A percentile compares a stretch with the other conserved stretches of the same genome.
Conservation (phyloP, 305 asterid genomes). For the Fraxinus albicans region DNA sequence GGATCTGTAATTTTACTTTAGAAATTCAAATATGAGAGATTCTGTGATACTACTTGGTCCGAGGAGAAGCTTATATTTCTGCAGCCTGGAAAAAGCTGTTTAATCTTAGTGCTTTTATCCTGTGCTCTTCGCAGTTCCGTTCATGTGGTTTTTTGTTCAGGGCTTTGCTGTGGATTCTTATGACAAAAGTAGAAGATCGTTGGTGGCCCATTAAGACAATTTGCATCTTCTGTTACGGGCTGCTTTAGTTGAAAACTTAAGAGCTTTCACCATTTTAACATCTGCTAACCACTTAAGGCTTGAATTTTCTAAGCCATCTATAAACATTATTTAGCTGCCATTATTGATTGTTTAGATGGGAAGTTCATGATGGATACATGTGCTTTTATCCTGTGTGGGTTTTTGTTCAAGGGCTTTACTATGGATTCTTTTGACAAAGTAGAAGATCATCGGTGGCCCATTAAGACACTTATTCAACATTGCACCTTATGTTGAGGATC, state of each 20-base stretch:
- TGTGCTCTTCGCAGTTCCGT: constrained; percentile 36
- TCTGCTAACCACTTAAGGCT: constrained; percentile 46
- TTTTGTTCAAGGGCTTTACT: constrained; percentile 33
- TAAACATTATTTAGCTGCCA: constrained; percentile 30
- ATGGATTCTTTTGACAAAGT: constrained; percentile 37
- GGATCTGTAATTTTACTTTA: constrained; percentile 50
- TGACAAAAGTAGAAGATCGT: constrained; percentile 39
- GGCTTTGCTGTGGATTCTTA: constrained; percentile 36
- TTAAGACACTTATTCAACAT: constrained; percentile 22
- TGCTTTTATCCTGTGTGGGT: constrained; percentile 38
- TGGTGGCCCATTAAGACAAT: constrained; percentile 38
- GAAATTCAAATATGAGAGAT: constrained; percentile 41
- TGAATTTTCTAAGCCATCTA: constrained; percentile 31
- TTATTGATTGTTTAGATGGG: background rate
- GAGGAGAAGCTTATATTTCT: constrained; percentile 43
- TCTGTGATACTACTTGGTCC: constrained; percentile 28
- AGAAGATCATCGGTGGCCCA: constrained; percentile 45
- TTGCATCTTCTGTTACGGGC: constrained; percentile 38
- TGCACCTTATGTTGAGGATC: constrained; percentile 35
- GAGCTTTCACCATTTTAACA: constrained; percentile 40
- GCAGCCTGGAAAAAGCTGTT: constrained; percentile 35
- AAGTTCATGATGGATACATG: background rate
- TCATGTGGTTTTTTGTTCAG: constrained; percentile 34
- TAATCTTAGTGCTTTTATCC: constrained; percentile 35
- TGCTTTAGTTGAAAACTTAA: constrained; percentile 29